These are phyloP conservation scores for Acacia pycnantha DNA, from an alignment of 331 rosid genomes.

Conservation along the genomic window DNA sequence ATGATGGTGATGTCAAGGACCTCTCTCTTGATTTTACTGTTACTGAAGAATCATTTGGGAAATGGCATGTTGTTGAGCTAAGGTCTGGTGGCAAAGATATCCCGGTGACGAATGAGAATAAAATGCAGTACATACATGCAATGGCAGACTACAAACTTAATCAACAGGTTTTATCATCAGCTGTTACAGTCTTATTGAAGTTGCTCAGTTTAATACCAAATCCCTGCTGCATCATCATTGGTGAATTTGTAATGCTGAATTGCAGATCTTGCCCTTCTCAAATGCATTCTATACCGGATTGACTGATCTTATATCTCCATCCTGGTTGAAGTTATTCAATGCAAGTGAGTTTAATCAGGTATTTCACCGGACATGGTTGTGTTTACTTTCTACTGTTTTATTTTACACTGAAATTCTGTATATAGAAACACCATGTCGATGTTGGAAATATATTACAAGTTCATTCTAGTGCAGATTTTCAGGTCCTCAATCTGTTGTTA, in stretches of 20 bases:
- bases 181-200: conserved; percentile 23
- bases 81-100: conserved; percentile 89
- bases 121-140: conserved; percentile 95
- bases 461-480: neutral
- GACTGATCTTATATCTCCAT: conserved; percentile 87
- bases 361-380: conserved; percentile 30
- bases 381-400: conserved; percentile 5
- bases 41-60: conserved; percentile 92
- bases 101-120: conserved; percentile 81
- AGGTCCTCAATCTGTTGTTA: neutral
- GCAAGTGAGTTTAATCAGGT: conserved; percentile 99
- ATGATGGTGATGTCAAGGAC: conserved; percentile 79
- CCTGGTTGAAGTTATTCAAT: conserved; percentile 94
- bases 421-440: neutral
- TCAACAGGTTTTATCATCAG: conserved; percentile 67
- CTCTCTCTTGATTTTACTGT: conserved; percentile 91
- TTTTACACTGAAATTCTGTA: neutral
- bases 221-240: conserved; percentile 13
- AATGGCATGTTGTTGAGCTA: conserved; percentile 73
- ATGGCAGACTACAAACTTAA: conserved; percentile 97
- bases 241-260: conserved; percentile 28
- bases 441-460: neutral
- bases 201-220: conserved; percentile 15
- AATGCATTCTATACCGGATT: conserved; percentile 89
- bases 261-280: conserved; percentile 89